These are phyloP conservation scores for Tuber aestivum DNA, from an alignment of 495 filamentous ascomycete species.

Conservation along the genomic window DNA sequence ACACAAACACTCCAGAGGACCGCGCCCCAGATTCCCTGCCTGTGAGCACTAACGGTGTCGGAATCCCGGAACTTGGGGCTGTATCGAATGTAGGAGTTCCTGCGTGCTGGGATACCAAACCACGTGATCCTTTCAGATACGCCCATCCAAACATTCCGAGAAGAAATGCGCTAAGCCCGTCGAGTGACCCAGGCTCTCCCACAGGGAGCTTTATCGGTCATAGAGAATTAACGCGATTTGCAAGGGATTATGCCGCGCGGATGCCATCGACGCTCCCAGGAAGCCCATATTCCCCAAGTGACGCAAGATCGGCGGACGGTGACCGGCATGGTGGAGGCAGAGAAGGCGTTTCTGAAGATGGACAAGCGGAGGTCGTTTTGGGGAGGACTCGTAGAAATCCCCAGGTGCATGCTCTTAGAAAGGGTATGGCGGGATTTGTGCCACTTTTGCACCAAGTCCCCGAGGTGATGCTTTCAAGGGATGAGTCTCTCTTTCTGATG, in stretches of 20 bases:
- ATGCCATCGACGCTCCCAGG: background rate
- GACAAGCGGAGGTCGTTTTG: background rate
- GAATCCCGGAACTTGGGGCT: constrained; percentile 24
- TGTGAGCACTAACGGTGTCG: constrained; percentile 12
- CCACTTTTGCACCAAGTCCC: constrained; percentile 23
- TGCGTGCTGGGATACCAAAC: background rate
- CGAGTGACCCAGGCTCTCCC: background rate
- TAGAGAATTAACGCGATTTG: background rate
- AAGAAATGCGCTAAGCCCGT: background rate
- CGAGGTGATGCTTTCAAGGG: constrained; percentile 21
- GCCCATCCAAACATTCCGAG: background rate
- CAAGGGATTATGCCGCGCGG: background rate
- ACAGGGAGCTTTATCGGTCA: background rate
- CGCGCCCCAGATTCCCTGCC: constrained; percentile 10
- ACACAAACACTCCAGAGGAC: background rate
- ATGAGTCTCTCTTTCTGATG: constrained; percentile 23
- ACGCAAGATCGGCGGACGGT: background rate
- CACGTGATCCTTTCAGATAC: constrained; percentile 5
- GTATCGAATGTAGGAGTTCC: background rate
- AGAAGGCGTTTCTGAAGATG: background rate
- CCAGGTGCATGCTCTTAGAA: background rate
- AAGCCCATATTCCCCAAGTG: background rate
- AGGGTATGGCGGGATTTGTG: constrained; percentile 8
- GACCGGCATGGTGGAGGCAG: background rate
- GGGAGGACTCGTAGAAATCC: background rate